These are phyloP conservation scores for Artemisia annua DNA, from an alignment of 129 eudicot genomes.

Conservation along the genomic window DNA sequence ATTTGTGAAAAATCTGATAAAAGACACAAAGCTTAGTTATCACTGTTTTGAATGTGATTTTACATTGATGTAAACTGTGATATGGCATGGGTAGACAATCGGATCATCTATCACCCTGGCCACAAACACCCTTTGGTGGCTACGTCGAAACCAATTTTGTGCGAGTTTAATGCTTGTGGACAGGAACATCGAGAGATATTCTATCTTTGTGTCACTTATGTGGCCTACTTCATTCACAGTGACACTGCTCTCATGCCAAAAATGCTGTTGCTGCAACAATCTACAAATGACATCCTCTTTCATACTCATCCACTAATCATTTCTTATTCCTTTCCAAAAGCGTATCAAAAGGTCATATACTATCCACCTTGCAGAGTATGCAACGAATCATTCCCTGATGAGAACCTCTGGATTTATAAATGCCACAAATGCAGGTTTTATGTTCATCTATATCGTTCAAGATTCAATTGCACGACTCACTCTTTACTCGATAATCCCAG, in stretches of 20 bases:
- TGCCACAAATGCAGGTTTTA: background rate
- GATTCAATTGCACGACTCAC: too few species aligned
- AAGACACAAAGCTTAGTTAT: background rate
- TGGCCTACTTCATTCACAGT: background rate
- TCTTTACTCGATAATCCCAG: background rate
- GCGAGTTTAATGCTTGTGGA: background rate
- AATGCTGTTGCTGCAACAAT: background rate
- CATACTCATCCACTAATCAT: background rate
- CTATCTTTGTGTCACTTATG: background rate
- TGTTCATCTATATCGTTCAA: background rate
- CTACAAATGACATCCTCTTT: background rate
- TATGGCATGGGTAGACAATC: background rate
- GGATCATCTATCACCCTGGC: background rate
- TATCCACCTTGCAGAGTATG: background rate
- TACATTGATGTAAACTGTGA: background rate
- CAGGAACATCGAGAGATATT: background rate
- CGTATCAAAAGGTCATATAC: background rate
- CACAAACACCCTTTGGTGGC: background rate
- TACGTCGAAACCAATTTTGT: background rate
- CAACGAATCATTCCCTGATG: background rate
- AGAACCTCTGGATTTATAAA: background rate
- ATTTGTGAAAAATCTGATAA: background rate
- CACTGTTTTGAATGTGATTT: background rate
- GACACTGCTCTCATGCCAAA: background rate
- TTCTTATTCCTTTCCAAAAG: conserved; percentile 2